Evolutionary conservation across 1,139 yeast genomes (phyloP).

Genomic region (Scheffersomyces lignicola): DNA sequence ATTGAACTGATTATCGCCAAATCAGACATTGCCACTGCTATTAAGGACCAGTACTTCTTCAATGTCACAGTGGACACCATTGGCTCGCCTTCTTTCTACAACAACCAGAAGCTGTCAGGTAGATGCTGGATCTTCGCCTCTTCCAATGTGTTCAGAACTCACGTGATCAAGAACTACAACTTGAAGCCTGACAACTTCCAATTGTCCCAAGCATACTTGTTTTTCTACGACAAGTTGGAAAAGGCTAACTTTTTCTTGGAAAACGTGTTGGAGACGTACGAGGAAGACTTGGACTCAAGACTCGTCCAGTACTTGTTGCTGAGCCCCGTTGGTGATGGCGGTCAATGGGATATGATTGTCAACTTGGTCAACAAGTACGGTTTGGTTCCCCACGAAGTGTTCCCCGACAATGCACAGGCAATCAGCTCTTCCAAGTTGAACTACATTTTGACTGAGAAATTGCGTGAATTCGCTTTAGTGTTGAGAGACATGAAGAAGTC

Average conservation of each 20-base stretch:
- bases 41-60: conserved; percentile 52
- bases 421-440: conserved; percentile 58
- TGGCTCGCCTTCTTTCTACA: conserved; percentile 60
- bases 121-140: conserved; percentile 90
- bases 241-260: conserved; percentile 72
- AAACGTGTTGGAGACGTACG: conserved; percentile 66
- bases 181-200: conserved; percentile 62
- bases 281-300: conserved; percentile 66
- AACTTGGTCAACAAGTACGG: conserved; percentile 78
- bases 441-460: conserved; percentile 59
- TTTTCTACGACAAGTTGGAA: conserved; percentile 36
- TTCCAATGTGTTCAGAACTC: conserved; percentile 66
- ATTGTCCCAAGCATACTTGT: conserved; percentile 56
- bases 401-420: conserved; percentile 73
- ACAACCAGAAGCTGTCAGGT: conserved; percentile 74
- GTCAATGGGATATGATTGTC: conserved; percentile 82
- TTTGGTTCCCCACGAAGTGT: conserved; percentile 67
- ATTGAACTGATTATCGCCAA: conserved; percentile 46
- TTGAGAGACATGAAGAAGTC: conserved; percentile 49
- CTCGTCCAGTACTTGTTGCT: conserved; percentile 59
- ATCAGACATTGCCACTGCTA: conserved; percentile 17
- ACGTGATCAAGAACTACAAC: conserved; percentile 61
- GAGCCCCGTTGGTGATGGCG: conserved; percentile 77
- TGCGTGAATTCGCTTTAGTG: conserved; percentile 73
- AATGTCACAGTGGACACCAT: conserved; percentile 60